Evolutionary conservation across 75 land plant genomes (phyloP).

Genomic region (Azolla pinnata): DNA sequence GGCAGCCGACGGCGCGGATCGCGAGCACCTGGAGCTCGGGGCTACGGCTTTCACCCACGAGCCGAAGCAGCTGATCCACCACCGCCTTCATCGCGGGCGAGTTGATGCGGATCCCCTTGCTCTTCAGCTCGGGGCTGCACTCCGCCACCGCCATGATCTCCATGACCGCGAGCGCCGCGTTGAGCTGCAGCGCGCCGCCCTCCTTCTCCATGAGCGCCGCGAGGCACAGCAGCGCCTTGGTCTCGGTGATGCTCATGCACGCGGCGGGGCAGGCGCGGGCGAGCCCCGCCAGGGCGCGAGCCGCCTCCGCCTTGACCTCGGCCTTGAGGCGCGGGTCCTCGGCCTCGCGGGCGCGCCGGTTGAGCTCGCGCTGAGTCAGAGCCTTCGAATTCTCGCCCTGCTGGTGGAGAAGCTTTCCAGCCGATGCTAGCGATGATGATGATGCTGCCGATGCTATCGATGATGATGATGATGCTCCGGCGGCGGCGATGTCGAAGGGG

Average conservation of each 20-base stretch:
- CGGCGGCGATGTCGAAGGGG: neutral
- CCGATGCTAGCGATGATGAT: neutral
- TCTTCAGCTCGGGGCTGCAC: slow-evolving; percentile 41
- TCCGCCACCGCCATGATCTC: slow-evolving; percentile 77
- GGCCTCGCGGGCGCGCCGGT: slow-evolving; percentile 41
- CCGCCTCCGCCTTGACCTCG: slow-evolving; percentile 67
- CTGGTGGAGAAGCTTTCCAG: neutral
- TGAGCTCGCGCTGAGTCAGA: slow-evolving; percentile 15
- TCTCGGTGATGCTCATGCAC: slow-evolving; percentile 64
- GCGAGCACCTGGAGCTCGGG: slow-evolving; percentile 44
- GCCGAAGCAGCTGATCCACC: slow-evolving; percentile 57
- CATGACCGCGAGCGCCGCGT: slow-evolving; percentile 81
- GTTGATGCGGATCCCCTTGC: slow-evolving; percentile 67
- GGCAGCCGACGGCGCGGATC: slow-evolving; percentile 44
- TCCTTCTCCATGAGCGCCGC: slow-evolving; percentile 66
- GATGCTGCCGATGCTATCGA: neutral
- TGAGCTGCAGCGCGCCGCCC: slow-evolving; percentile 40
- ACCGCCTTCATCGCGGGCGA: slow-evolving; percentile 72
- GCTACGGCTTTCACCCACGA: slow-evolving; percentile 36
- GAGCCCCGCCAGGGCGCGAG: slow-evolving; percentile 62
- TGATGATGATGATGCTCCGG: neutral
- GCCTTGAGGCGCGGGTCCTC: slow-evolving; percentile 57
- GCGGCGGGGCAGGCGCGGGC: slow-evolving; percentile 39
- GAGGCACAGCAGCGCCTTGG: slow-evolving; percentile 68
- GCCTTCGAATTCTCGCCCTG: neutral